Evolutionary conservation across 192 early-diverging fungal genomes (phyloP).

Genomic region (Chytriomyces sp.): DNA sequence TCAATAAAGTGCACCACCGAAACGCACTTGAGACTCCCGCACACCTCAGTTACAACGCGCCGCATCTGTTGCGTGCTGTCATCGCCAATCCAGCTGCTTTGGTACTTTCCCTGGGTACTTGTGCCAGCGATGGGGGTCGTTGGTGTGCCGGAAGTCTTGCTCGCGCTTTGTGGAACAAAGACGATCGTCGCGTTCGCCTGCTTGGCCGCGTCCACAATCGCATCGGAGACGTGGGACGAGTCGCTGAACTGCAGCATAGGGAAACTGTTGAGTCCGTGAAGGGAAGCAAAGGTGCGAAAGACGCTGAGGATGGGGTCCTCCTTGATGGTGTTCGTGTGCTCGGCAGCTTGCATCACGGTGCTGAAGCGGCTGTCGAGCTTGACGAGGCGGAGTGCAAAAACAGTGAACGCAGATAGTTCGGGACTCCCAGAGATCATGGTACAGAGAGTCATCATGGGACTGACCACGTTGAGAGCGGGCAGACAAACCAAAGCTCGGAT

Average conservation of each 20-base stretch:
- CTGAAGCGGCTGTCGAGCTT: constrained; percentile 7
- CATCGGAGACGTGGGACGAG: background rate
- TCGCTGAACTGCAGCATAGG: constrained; percentile 4
- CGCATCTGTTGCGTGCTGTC: background rate
- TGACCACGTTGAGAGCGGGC: background rate
- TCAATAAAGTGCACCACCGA: constrained; percentile 11
- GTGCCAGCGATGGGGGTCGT: background rate
- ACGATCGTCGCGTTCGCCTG: background rate
- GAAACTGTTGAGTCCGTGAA: background rate
- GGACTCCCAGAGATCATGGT: background rate
- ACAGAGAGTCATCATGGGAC: constrained; percentile 10
- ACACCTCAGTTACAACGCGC: background rate
- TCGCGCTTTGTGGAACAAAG: constrained; percentile 9
- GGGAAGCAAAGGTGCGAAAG: constrained; percentile 22
- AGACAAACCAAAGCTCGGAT: constrained; percentile 6
- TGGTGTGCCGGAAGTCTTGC: background rate
- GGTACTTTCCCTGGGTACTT: background rate
- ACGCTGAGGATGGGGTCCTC: constrained; percentile 24
- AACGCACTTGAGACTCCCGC: background rate
- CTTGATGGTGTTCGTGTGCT: background rate
- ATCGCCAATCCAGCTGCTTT: background rate
- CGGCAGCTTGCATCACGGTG: constrained; percentile 21
- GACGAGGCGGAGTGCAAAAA: constrained; percentile 4
- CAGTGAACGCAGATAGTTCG: background rate
- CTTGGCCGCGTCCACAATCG: constrained; percentile 3